Evolutionary conservation across 2,329 filamentous ascomycete genomes (phyloP), one percentile per base, ranked within the genome.

Genomic region (Fusarium luffae): DNA sequence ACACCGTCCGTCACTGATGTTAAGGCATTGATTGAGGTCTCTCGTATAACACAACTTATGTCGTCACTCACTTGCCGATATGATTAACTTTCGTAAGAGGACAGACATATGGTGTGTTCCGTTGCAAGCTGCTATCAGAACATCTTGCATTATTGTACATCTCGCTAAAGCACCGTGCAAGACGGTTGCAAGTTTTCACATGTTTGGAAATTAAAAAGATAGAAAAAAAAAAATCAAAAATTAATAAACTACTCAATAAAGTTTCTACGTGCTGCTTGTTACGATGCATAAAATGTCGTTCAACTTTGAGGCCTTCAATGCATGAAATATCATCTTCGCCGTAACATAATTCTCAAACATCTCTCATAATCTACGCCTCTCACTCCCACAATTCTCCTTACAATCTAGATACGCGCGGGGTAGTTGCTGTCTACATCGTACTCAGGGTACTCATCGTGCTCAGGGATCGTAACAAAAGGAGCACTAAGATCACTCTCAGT

Each of bases 401-500:
- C 16, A 7, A 30, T 30, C 14, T 54, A 54, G 27, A 44, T 46
- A 25, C 23, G 41, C 34, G 10, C 12, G 14, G 47, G 47, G 16
- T 21, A 11, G 10, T 34, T 27, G 16, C 5, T 14, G 27, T 66
- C 34, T 27, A 54, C 48, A 18, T 54, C 37, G 13, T 66, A 18
- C 3, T 34, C 42, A 18, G 23, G 23, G 28, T 66, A 44, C 30
- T 66, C 61, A 14, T 54, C 61, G 13, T 66, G 14, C 3, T 21
- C 1, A 6, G 62, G 54, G 7, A 66, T 42, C 6, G 21, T 16
- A n/a, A 66, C 30, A 27, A 9, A 13, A 0, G 54, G 63, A 6
- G 48, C 63, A 3, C 28, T 48, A 6, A 21, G 41, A 19, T 66
- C 63, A 34, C 47, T 50, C 21, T 49, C 48, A 11, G 55, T 66